These are phyloP conservation scores for Rubroshorea leprosula DNA, from an alignment of 345 rosid genomes.

Conservation along the genomic window DNA sequence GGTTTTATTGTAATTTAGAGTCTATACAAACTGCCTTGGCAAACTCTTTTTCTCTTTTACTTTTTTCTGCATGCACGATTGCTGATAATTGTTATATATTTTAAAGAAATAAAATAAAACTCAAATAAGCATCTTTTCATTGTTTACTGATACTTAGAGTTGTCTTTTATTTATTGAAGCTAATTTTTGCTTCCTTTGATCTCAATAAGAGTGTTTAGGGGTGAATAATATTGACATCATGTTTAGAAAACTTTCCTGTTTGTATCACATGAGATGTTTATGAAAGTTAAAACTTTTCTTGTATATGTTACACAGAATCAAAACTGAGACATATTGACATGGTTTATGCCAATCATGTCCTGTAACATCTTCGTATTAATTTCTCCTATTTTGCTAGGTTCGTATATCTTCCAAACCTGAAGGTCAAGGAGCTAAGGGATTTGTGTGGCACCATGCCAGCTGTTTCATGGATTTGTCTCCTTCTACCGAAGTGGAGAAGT, in stretches of 20 bases:
- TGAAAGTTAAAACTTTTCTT: too few species aligned
- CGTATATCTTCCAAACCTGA: constrained; percentile 71
- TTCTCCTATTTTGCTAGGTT: constrained; percentile 37
- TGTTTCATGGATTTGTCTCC: constrained; percentile 59
- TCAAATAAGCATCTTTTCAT: not conserved
- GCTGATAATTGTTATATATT: not conserved
- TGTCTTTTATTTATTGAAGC: not conserved
- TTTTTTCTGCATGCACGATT: not conserved
- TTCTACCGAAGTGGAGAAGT: constrained; percentile 50
- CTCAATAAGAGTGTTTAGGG: not conserved
- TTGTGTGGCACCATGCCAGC: constrained; percentile 82
- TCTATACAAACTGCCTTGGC: not conserved
- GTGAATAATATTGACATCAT: not conserved
- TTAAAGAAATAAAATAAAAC: not conserved
- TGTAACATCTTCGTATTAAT: constrained; percentile 9
- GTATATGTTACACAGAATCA: not conserved
- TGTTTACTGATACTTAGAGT: not conserved
- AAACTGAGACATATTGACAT: not conserved
- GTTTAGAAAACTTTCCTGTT: not conserved
- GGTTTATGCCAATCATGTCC: constrained; percentile 9
- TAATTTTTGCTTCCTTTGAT: not conserved
- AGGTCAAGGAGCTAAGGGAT: constrained; percentile 59
- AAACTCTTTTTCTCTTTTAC: not conserved
- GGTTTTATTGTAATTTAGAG: not conserved
- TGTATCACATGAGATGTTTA: too few species aligned